Base-by-base conservation (phyloP, 805 yeast species). In the Metschnikowia reukaufii region DNA sequence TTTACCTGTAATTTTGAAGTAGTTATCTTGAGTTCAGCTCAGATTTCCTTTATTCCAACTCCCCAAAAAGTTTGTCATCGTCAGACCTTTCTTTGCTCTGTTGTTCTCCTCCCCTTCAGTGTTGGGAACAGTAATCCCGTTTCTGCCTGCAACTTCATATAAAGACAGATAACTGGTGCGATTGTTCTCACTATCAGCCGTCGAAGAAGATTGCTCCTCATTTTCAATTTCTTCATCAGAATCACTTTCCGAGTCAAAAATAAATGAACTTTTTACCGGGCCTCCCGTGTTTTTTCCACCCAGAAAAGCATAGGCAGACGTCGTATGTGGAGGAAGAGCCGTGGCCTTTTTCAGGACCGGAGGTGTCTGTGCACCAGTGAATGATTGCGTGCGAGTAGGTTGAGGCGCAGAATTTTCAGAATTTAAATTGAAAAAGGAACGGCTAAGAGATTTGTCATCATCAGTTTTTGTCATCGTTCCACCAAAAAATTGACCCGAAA, bases 71-170 rank as follows among this genome's bases (percentile, higher is more conserved):
- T 52, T 55, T n/a, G 55, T 48, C 51, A 55, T 65, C 27, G 75
- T 73, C 53, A 64, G 74, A 18, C 65, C 69, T 42, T 58, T 62
- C 31, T 51, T 54, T 13, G 51, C 30, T 29, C 46, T 42, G 17
- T 21, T 37, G 50, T 54, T 46, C 12, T 48, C 52, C 9, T 54
- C 56, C 2, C 27, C 39, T 19, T 62, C 68, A 2, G 66, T 61
- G n/a, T 66, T 51, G 1, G 70, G 62, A 38, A 61, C 59, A 18
- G 58, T 48, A 36, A 68, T 66, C 4, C 75, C 74, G 48, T 62
- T 70, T 40, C 62, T 63, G 25, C 75, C 81, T 2, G 83, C 83
- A 19, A 79, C 80, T 50, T 76, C 79, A 44, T 77, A 72, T 38
- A 77, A 59, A 1, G 79, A 70, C 18, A 77, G 72, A 51, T 69